Evolutionary conservation across 768 basidiomycete species (phyloP), one percentile per base, ranked within the genome.

Genomic region (Phlebiopsis gigantea): DNA sequence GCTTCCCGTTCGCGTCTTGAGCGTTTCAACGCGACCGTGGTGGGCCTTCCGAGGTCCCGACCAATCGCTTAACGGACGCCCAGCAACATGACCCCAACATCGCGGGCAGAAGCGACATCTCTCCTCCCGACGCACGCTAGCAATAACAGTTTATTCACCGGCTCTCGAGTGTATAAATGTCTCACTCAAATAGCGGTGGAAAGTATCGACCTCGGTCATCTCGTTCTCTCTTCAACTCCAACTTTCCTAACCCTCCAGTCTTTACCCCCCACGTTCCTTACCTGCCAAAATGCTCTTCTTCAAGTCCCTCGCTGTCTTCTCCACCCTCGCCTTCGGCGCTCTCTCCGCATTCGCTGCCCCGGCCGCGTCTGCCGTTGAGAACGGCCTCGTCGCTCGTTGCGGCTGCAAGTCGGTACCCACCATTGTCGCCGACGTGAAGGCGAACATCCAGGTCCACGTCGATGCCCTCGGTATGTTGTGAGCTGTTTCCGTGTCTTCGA

Each of bases 251-350:
- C 17, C 39, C 50, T 17, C 14, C 44, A 31, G 29, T 39, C 45
- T 24, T 29, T 45, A 55, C 24, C 60, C 57, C 58, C 63, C 57
- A 61, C 68, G 70, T 54, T 56, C 72, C 70, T 39, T 69, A 73
- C 21, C 46, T 7, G 31, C 65, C 66, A 59, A 59, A n/a, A 75
- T 75, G 75, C 68, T 62, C 65, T 73, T 71, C 54, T 72, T 72
- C 61, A 58, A 51, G 61, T 58, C 58, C 49, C 41, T 66, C 46
- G 51, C 59, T 50, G 42, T 58, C 57, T 47, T 68, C 58, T 44
- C 68, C 46, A 53, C 61, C 56, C 61, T 65, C 22, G 60, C 72
- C 43, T 65, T 75, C 52, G 66, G 66, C 54, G 56, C 67, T 50
- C 5, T 59, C 46, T 46, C 65, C 39, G 44, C 59, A 21, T 25